Evolutionary conservation across 1,284 basidiomycete genomes (phyloP).

Genomic region (Naganishia cerealis): DNA sequence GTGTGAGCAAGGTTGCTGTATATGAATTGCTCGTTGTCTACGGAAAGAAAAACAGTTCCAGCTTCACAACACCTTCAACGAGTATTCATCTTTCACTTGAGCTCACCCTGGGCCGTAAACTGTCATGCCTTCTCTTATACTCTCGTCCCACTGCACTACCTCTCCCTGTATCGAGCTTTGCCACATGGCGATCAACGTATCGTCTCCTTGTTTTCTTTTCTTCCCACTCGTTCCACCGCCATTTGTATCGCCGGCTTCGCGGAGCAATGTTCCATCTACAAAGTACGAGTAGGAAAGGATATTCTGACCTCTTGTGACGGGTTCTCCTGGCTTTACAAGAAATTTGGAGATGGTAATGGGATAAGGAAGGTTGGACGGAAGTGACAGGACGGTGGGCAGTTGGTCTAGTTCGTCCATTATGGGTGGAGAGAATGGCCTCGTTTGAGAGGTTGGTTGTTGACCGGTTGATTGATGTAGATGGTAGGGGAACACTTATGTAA

Average conservation of each 20-base stretch:
- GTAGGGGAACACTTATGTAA: background rate
- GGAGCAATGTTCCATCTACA: constrained; percentile 53
- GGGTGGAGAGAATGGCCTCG: background rate
- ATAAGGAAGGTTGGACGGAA: constrained; percentile 71
- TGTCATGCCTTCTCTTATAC: constrained; percentile 40
- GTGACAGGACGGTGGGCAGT: constrained; percentile 47
- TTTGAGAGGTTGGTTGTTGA: too few relatives aligned
- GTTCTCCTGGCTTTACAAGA: constrained; percentile 57
- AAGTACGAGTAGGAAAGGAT: constrained; percentile 75
- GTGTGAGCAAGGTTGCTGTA: constrained; percentile 87
- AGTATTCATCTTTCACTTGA: constrained; percentile 39
- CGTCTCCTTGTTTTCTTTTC: constrained; percentile 51
- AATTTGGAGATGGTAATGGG: constrained; percentile 73
- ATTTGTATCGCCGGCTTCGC: constrained; percentile 33
- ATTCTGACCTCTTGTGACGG: constrained; percentile 67
- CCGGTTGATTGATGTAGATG: background rate
- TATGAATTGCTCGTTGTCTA: constrained; percentile 61
- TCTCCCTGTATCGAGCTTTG: constrained; percentile 76
- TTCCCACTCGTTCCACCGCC: constrained; percentile 36
- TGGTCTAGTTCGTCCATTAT: constrained; percentile 31
- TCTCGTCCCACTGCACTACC: constrained; percentile 47
- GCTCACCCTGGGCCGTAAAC: constrained; percentile 45
- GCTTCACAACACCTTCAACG: background rate
- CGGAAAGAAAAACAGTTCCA: background rate
- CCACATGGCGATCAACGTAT: constrained; percentile 80